Evolutionary conservation across 106 monocot genomes (phyloP), one percentile per base, ranked within the genome.

Genomic region (Dendrobium huoshanense): DNA sequence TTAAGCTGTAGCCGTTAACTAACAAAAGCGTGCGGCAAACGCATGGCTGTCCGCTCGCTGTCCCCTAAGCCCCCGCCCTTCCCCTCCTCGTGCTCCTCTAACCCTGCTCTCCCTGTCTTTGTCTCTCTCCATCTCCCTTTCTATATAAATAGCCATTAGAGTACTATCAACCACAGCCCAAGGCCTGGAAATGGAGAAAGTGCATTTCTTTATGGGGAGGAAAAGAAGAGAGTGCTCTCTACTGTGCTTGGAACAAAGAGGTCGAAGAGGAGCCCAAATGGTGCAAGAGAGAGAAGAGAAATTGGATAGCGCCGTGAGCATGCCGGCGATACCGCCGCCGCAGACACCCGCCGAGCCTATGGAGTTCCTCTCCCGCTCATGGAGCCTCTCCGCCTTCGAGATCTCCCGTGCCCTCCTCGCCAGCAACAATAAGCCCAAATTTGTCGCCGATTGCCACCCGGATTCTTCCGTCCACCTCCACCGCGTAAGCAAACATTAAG

Each of bases 321-420:
- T 85, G 20, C 76, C 85, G 56, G 78, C 72, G 45, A 90, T 88
- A 77, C 86, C 85, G 9, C 89, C 92, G 25, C 92, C 90, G 55
- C 90, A 90, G 74, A 94, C 92, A 20, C 92, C 94, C 20, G 86
- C 77, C 42, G 96, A 96, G 80, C 92, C 96, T 15, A 92, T 96
- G 94, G 93, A 94, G 75, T 94, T 92, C 85, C 80, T 96, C 44
- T 88, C 96, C 41, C 81, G 92, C 76, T 92, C 96, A 20, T 96
- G 94, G 96, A 90, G 86, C 79, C 85, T 94, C 77, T 96, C 96
- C 13, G 92, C 94, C 2, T 79, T 85, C 6, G 96, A 94, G 85
- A 94, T 94, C 67, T 94, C 96, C 18, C 90, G 84, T 58, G 92
- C 92, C n/a, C 80, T 97, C 7, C 77, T 92, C 22, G 58, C 79